Conservation (phyloP, 2,329 filamentous ascomycete species). For the Lomentospora prolificans region DNA sequence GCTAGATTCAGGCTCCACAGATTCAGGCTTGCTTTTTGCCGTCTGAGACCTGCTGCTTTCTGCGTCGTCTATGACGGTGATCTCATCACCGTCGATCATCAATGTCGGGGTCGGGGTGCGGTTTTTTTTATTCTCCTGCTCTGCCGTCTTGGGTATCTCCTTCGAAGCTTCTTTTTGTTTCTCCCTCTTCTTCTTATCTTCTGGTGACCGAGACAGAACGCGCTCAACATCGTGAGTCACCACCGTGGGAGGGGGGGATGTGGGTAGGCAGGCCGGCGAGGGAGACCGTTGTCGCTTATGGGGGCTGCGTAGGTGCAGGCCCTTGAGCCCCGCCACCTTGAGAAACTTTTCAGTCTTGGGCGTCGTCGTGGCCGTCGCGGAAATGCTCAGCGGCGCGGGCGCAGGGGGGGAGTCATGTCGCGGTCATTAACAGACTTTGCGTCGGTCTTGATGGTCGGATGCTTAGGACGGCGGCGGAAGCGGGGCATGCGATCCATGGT, state of each 20-base stretch:
- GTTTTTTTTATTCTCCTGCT: too few species aligned
- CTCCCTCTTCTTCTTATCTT: background rate
- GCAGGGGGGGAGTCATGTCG: conserved; percentile 6
- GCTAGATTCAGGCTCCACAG: too few species aligned
- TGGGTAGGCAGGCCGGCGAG: conserved; percentile 18
- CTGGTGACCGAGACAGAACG: background rate
- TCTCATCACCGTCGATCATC: background rate
- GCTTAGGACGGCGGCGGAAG: conserved; percentile 33
- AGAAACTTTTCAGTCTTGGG: conserved; percentile 4
- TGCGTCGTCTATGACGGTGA: background rate
- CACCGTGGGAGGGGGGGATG: background rate
- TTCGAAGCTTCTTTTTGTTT: background rate
- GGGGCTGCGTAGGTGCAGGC: conserved; percentile 32
- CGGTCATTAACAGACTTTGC: conserved; percentile 18
- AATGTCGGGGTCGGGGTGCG: background rate
- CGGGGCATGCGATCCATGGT: conserved; percentile 32
- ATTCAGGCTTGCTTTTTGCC: background rate
- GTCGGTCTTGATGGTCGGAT: conserved; percentile 30
- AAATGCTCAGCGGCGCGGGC: conserved; percentile 10
- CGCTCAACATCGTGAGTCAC: background rate
- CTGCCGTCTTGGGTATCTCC: too few species aligned
- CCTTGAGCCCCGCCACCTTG: conserved; percentile 28
- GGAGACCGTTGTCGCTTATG: conserved; percentile 39
- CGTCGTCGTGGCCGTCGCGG: conserved; percentile 11
- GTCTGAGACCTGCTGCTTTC: background rate